These are phyloP conservation scores for Aspergillus uvarum DNA, from an alignment of 2,329 filamentous ascomycete species.

Conservation along the genomic window DNA sequence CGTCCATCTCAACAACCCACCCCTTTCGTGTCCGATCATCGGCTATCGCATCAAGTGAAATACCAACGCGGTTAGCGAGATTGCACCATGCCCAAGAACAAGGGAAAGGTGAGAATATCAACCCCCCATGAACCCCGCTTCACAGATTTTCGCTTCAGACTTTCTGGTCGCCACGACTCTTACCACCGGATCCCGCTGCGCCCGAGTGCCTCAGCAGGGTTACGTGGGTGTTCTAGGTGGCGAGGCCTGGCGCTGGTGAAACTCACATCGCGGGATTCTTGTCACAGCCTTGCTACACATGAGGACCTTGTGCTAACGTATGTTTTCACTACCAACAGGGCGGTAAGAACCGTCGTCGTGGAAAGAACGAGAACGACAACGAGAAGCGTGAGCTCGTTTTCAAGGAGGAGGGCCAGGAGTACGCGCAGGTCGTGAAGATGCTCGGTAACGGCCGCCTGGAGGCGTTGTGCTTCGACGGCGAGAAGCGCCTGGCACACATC, in stretches of 20 bases:
- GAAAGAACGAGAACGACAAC: slow-evolving; percentile 99
- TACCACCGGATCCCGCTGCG: slow-evolving; percentile 10
- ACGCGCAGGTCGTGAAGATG: slow-evolving; percentile 91
- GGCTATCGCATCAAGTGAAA: slow-evolving; percentile 21
- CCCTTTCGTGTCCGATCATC: slow-evolving; percentile 10
- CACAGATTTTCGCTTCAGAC: slow-evolving; percentile 16
- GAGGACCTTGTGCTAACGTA: slow-evolving; percentile 28
- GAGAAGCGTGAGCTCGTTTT: slow-evolving; percentile 98
- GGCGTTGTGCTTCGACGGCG: slow-evolving; percentile 92
- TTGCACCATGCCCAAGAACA: slow-evolving; percentile 91
- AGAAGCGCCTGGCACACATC: slow-evolving; percentile 79
- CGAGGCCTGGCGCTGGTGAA: background rate
- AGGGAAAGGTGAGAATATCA: slow-evolving; percentile 78
- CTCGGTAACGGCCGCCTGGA: slow-evolving; percentile 91
- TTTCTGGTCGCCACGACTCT: slow-evolving; percentile 14
- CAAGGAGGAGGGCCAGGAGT: slow-evolving; percentile 96
- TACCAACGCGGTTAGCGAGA: slow-evolving; percentile 27
- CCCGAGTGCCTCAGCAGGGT: background rate
- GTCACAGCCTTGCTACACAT: background rate
- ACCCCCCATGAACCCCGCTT: slow-evolving; percentile 13
- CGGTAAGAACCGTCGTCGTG: slow-evolving; percentile 96
- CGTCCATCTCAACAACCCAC: slow-evolving; percentile 11
- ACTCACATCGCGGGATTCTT: background rate
- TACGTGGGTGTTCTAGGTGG: background rate
- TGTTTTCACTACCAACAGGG: slow-evolving; percentile 59